phyloP scores from a whole-genome alignment of 2,329 filamentous ascomycete species.

The Aspergillus tamarii region DNA sequence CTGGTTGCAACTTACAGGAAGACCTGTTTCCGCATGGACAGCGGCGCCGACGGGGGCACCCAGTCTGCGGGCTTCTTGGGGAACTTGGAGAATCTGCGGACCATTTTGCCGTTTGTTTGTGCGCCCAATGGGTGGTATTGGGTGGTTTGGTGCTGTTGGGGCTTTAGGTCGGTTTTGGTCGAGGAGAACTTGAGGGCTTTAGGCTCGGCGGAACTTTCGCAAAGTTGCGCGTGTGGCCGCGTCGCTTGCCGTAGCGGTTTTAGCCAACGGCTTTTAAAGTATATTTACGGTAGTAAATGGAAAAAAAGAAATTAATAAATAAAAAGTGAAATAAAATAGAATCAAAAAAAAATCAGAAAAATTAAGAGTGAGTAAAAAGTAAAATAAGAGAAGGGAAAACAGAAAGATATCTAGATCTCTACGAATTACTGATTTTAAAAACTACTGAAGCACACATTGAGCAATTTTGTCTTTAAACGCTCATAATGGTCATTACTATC shows the following conservation, averaged over 20 bases:
- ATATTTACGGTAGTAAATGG: neutral
- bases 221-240: constrained; percentile 42
- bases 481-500: constrained; percentile 30
- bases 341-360: neutral
- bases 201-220: constrained; percentile 33
- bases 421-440: neutral
- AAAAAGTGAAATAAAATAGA: neutral
- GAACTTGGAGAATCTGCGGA: constrained; percentile 33
- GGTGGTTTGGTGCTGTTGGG: neutral
- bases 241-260: constrained; percentile 32
- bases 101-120: constrained; percentile 28
- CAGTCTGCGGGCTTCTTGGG: constrained; percentile 31
- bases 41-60: constrained; percentile 30
- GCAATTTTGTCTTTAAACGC: neutral
- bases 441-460: neutral
- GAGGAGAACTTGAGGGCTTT: constrained; percentile 12
- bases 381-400: neutral
- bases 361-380: neutral
- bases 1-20: constrained; percentile 55
- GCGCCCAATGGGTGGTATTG: neutral
- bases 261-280: neutral
- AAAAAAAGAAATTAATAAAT: neutral
- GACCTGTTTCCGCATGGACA: constrained; percentile 48
- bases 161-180: constrained; percentile 10
- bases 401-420: neutral